These are phyloP conservation scores for Suhomyces taliae DNA, from an alignment of 1,139 yeast genomes.

Conservation along the genomic window DNA sequence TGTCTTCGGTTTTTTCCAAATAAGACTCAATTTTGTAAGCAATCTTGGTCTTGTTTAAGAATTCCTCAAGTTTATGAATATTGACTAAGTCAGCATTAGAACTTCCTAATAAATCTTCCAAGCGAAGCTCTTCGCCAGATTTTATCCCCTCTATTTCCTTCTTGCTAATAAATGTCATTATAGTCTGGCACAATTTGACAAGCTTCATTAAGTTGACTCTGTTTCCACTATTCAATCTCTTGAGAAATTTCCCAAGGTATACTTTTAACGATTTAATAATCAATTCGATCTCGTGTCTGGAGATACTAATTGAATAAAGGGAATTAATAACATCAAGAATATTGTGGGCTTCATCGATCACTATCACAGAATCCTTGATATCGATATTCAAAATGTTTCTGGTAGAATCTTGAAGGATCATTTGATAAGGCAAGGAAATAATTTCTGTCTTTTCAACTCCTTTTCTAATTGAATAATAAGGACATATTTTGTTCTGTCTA, in stretches of 20 bases:
- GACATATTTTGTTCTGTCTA: slow-evolving; percentile 58
- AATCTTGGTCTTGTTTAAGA: slow-evolving; percentile 66
- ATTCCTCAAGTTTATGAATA: slow-evolving; percentile 64
- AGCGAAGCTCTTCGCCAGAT: slow-evolving; percentile 56
- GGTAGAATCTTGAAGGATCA: slow-evolving; percentile 64
- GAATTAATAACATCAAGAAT: slow-evolving; percentile 73
- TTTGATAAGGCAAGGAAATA: slow-evolving; percentile 82
- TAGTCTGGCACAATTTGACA: slow-evolving; percentile 52
- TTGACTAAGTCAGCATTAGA: slow-evolving; percentile 74
- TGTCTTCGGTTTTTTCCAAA: slow-evolving; percentile 35
- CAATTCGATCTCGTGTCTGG: slow-evolving; percentile 46
- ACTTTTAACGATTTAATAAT: slow-evolving; percentile 48
- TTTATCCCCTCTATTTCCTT: slow-evolving; percentile 26
- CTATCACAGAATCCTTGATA: slow-evolving; percentile 62
- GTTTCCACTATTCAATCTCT: slow-evolving; percentile 70
- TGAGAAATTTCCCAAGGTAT: slow-evolving; percentile 61
- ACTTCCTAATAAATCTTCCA: slow-evolving; percentile 52
- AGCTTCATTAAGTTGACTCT: slow-evolving; percentile 68
- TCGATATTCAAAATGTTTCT: slow-evolving; percentile 61
- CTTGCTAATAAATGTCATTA: slow-evolving; percentile 46
- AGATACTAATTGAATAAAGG: slow-evolving; percentile 63
- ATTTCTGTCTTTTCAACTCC: slow-evolving; percentile 65
- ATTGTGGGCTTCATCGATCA: slow-evolving; percentile 94
- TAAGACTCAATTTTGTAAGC: slow-evolving; percentile 84
- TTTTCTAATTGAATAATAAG: slow-evolving; percentile 73